Evolutionary conservation across 805 yeast genomes (phyloP).

Genomic region (Maudiozyma pseudohumilis): DNA sequence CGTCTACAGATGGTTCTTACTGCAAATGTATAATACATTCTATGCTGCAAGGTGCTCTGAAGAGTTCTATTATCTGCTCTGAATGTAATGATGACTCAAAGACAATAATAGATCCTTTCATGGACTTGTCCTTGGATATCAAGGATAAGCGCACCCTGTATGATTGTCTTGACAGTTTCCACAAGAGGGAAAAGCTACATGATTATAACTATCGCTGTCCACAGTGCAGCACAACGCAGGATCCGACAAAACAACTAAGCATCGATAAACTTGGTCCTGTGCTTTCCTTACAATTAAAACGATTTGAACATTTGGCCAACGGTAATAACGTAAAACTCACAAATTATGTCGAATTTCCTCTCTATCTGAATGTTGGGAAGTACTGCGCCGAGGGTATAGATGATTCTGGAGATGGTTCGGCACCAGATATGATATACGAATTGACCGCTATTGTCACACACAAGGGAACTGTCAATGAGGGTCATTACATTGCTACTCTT

Average conservation of each 20-base stretch:
- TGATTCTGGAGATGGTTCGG: conserved; percentile 6
- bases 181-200: conserved; percentile 57
- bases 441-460: conserved; percentile 82
- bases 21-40: conserved; percentile 80
- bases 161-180: conserved; percentile 68
- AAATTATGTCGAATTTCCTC: conserved; percentile 61
- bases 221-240: conserved; percentile 49
- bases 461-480: conserved; percentile 88
- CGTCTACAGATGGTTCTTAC: conserved; percentile 2
- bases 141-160: conserved; percentile 36
- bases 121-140: conserved; percentile 81
- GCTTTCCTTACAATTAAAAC: conserved; percentile 72
- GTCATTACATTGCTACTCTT: conserved; percentile 79
- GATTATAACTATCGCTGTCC: conserved; percentile 68
- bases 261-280: conserved; percentile 67
- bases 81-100: conserved; percentile 54
- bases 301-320: conserved; percentile 38
- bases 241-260: conserved; percentile 63
- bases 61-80: conserved; percentile 68
- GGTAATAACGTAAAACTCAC: conserved; percentile 60
- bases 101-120: conserved; percentile 72
- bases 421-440: conserved; percentile 53
- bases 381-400: conserved; percentile 32
- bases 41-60: conserved; percentile 73
- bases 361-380: conserved; percentile 58